Evolutionary conservation across 192 early-diverging fungal species (phyloP).

Genomic region (Gryganskiella cystojenkinii): DNA sequence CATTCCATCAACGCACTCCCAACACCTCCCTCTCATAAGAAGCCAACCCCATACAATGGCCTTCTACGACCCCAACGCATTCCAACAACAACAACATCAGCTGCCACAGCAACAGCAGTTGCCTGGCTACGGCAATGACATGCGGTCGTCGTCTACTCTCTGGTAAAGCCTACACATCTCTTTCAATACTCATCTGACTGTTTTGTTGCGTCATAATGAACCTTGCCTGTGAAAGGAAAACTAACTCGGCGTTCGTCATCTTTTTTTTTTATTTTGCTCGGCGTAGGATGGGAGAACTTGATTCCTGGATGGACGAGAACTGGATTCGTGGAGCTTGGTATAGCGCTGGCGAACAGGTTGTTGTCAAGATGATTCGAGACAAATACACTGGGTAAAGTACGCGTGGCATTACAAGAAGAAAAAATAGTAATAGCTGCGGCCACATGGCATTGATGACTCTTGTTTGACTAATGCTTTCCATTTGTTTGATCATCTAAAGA

Average conservation of each 20-base stretch:
- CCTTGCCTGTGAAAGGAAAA: too few relatives aligned
- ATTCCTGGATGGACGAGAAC: conserved; percentile 98
- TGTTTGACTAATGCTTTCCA: neutral
- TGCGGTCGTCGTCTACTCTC: conserved; percentile 7
- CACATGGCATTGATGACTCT: conserved; percentile 19
- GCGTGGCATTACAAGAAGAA: neutral
- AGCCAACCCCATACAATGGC: conserved; percentile 15
- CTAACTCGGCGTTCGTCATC: too few relatives aligned
- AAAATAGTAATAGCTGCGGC: neutral
- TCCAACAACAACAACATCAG: conserved; percentile 37
- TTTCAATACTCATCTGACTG: conserved; percentile 1
- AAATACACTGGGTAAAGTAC: conserved; percentile 80
- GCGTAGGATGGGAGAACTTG: conserved; percentile 95
- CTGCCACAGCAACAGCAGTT: neutral
- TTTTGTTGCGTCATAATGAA: too few relatives aligned
- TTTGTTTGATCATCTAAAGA: conserved; percentile 42
- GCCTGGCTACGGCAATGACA: conserved; percentile 18
- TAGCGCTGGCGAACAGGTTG: conserved; percentile 83
- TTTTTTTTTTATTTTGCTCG: too few relatives aligned
- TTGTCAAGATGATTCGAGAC: conserved; percentile 96
- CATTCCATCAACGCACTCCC: neutral
- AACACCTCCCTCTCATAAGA: neutral
- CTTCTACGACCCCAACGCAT: conserved; percentile 30
- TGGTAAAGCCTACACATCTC: conserved; percentile 13
- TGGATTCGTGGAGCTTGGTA: conserved; percentile 91